Evolutionary conservation across 345 rosid genomes (phyloP), one percentile per base, ranked within the genome.

Genomic region (Cardamine resedifolia): DNA sequence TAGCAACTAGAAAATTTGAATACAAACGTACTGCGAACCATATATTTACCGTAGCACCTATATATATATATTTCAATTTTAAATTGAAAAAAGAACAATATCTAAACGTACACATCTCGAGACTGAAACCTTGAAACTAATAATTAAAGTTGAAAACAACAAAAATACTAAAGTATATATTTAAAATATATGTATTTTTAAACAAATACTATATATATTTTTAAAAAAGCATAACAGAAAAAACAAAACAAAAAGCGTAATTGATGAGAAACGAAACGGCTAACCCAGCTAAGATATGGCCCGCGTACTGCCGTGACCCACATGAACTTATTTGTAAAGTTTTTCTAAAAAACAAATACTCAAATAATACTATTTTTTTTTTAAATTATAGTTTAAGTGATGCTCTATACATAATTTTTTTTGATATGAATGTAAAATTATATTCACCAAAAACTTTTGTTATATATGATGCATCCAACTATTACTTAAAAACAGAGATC

Each of bases 201-300:
- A 30, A 30, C 7, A 30, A 30, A 30, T 30, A 30, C 7, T 3
- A 26, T 51, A 50, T 33, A 45, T 12, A 15, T 34, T 10, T 7
- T 18, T 58, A 45, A 50, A 65, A 39, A 70, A 58, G 57, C 53
- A 57, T 15, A 45, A 31, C 64, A 28, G 50, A 67, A 51, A 56
- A 69, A 66, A 23, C 5, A 16, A 44, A n/a, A n/a, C n/a, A 43
- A 70, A 1, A 44, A 45, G 12, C 23, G 4, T 21, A 28, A 69
- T 9, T 19, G 47, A 14, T 56, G 64, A 56, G 57, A 71, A 71
- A 48, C 27, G 38, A 61, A 71, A 60, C 52, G 61, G 68, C 68
- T 60, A 71, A 59, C 15, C 50, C 75, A 71, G 62, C 75, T 71
- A 61, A 60, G 60, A 38, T 58, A 45, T 30, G 33, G 61, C 39